Conservation (phyloP, 2,329 filamentous ascomycete species). For the Lojkania enalia region DNA sequence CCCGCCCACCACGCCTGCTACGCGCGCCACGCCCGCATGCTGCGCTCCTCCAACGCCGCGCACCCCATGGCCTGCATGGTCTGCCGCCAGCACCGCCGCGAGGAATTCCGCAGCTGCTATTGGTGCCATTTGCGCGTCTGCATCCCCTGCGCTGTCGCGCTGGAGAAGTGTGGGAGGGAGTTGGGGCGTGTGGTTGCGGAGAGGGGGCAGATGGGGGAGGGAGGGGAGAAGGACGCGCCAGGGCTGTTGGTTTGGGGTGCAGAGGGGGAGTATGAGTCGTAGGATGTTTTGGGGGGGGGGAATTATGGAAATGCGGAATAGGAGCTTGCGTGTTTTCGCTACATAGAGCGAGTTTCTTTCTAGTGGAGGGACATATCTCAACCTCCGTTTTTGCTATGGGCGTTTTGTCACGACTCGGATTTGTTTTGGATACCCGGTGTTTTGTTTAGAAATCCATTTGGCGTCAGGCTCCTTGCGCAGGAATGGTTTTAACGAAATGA, state of each 20-base stretch:
- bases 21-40: conserved; percentile 29
- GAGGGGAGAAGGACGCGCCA: conserved; percentile 1
- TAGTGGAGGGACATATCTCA: no score
- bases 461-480: no score
- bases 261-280: conserved; percentile 1
- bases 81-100: conserved; percentile 29
- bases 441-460: no score
- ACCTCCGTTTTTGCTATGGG: no score
- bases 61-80: conserved; percentile 43
- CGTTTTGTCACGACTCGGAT: no score
- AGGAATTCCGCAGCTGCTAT: conserved; percentile 38
- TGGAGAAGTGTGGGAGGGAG: conserved; percentile 23
- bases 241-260: conserved; percentile 6
- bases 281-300: no score
- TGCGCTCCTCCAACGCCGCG: conserved; percentile 36
- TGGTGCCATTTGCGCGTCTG: conserved; percentile 45
- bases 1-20: conserved; percentile 38
- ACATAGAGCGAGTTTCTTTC: no score
- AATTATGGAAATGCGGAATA: no score
- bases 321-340: no score
- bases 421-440: no score
- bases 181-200: conserved; percentile 23
- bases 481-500: no score
- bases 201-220: conserved; percentile 5
- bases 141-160: conserved; percentile 28